These are phyloP conservation scores for Corynascus novoguineensis DNA, from an alignment of 495 filamentous ascomycete genomes.

Conservation along the genomic window DNA sequence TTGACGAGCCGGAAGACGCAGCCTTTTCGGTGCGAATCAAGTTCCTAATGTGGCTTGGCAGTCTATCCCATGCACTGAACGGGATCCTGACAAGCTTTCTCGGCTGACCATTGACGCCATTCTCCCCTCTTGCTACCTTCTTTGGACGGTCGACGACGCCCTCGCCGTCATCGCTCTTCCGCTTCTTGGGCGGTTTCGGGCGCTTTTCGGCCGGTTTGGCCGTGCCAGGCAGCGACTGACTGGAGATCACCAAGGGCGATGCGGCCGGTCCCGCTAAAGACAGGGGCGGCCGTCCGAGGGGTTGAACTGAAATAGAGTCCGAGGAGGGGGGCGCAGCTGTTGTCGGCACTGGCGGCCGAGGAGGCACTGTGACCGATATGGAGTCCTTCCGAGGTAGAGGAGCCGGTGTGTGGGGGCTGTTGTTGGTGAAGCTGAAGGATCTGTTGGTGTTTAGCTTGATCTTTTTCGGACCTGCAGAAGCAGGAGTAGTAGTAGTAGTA, in stretches of 20 bases:
- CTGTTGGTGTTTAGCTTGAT: constrained; percentile 28
- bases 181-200: constrained; percentile 28
- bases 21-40: neutral
- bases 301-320: constrained; percentile 28
- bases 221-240: constrained; percentile 7
- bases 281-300: constrained; percentile 13
- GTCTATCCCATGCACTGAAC: constrained; percentile 18
- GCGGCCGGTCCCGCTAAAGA: constrained; percentile 14
- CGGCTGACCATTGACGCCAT: constrained; percentile 17
- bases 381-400: constrained; percentile 24
- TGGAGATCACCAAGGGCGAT: neutral
- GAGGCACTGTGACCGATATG: constrained; percentile 23
- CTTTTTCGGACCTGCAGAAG: constrained; percentile 28
- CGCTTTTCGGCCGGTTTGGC: constrained; percentile 17
- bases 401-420: constrained; percentile 18
- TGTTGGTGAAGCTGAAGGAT: constrained; percentile 24
- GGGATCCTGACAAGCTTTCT: constrained; percentile 22
- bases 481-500: too few species aligned
- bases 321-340: constrained; percentile 1
- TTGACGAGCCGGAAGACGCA: constrained; percentile 3
- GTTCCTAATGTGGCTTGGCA: constrained; percentile 9
- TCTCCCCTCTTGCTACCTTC: constrained; percentile 35
- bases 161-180: constrained; percentile 30
- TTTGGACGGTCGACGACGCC: constrained; percentile 29
- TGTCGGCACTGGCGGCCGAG: constrained; percentile 9